Evolutionary conservation across 1,284 basidiomycete genomes (phyloP), one percentile per base, ranked within the genome.

Genomic region (Vanrija humicola): DNA sequence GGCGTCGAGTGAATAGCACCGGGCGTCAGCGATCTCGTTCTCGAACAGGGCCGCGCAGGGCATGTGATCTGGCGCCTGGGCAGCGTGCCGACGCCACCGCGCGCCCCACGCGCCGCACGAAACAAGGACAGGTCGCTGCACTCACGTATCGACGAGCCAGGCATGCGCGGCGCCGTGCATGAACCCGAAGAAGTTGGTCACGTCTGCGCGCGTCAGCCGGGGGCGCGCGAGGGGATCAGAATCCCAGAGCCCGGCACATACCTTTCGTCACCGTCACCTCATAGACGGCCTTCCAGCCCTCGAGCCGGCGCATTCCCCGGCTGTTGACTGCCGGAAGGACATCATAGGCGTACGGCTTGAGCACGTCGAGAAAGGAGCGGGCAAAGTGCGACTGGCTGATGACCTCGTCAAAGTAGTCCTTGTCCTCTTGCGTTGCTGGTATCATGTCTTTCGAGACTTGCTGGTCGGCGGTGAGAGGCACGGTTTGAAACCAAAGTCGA

Each of bases 111-210:
- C 6, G 28, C 28, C 7, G 28, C 28, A 28, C 6, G 28, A 28
- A 28, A 28, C 28, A 28, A 28, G 48, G 43, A 64, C 62, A 26
- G 58, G 55, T n/a, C n/a, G 16, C 10, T 28, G 7, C 59, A 59
- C 34, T 34, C 34, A 34, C 34, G 62, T 62, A 55, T 74, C 72
- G 14, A 74, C 62, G 26, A 74, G 52, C 67, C 67, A 74, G 5
- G 64, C 59, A 4, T 64, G 55, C 2, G 68, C 69, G 3, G 69
- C 72, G 23, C 72, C 72, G 57, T 74, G 72, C 55, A 74, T 50
- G 10, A 47, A 59, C 2, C 63, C 63, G 16, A 64, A 47, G 6
- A 50, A 48, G 48, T 74, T 74, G 3, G 56, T 53, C 70, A 69
- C 70, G 7, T 63, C 71, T 73, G 45, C 5, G 4, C 46, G 43